Base-by-base conservation (phyloP, 345 rosid species). In the Eucalyptus cladocalyx region DNA sequence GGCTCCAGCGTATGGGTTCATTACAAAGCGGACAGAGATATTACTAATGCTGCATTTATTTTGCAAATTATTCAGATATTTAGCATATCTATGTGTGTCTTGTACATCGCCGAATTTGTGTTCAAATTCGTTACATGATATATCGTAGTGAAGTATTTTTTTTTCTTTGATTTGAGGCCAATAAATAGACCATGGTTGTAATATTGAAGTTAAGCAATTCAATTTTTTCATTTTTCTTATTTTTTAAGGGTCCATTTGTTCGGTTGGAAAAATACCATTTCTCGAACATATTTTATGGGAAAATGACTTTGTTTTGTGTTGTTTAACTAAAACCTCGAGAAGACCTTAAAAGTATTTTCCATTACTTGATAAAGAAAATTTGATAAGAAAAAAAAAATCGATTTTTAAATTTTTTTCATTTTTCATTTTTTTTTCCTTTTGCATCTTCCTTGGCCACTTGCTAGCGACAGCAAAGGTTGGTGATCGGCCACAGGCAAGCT, bases 401-500 rank as follows among this genome's bases (percentile, higher is more conserved):
- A 15, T 5, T 49, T 49, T 49, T 49, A 49, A 49, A 4, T 45
- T 3, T 37, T 37, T 37, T 37, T 37, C 2, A n/a, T n/a, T n/a
- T 9, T 45, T 1, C 0, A 17, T 51, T 51, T 51, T 51, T 50
- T 50, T 47, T 4, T 0, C 1, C 12, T 48, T 48, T 48, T 48
- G 5, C 50, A 12, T 48, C 50, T 48, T 48, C 15, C 50, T 48
- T 48, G 50, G 50, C 50, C 1, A 3, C 4, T 47, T 1, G 2
- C 49, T 4, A 11, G 1, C 5, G 2, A 48, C 13, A 3, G 5
- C 50, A 48, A 12, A 0, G 2, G 0, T 48, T 12, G 15, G 15
- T 48, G 50, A 48, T 48, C 5, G 0, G 15, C 15, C 12, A 11
- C 0, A 48, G 5, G 15, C 15, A 48, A 48, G 50, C 50, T 48